A percentile compares a stretch with the other conserved stretches of the same genome.
Conservation (phyloP, 768 basidiomycete genomes). For the Amanita thiersii region DNA sequence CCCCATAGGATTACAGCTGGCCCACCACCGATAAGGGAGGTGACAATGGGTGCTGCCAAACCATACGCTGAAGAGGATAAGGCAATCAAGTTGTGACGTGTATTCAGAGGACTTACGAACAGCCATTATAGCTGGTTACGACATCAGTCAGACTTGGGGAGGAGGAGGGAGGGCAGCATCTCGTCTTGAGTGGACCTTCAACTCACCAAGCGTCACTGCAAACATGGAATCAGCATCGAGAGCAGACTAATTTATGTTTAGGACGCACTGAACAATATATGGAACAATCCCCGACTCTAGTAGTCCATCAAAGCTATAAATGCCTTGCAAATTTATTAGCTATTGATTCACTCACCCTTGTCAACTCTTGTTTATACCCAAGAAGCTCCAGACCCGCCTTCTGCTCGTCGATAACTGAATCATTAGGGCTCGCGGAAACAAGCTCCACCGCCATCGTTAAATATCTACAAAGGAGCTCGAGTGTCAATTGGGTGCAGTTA, state of each 20-base stretch:
- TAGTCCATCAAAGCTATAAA: neutral
- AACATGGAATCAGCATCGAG: constrained; percentile 1
- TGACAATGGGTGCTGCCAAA: constrained; percentile 48
- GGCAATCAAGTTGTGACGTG: neutral
- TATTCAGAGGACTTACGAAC: constrained; percentile 36
- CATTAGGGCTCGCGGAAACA: too few species aligned
- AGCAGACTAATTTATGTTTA: neutral
- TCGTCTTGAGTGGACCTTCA: constrained; percentile 8
- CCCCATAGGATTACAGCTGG: constrained; percentile 54
- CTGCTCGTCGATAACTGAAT: too few species aligned
- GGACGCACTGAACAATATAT: constrained; percentile 46
- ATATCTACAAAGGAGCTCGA: too few species aligned
- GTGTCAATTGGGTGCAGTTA: too few species aligned
- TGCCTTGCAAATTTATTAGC: neutral
- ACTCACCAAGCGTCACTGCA: constrained; percentile 40
- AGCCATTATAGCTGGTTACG: constrained; percentile 44
- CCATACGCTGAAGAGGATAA: constrained; percentile 35
- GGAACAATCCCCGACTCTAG: constrained; percentile 42
- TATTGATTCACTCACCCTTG: constrained; percentile 26
- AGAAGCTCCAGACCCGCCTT: too few species aligned
- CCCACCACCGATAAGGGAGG: constrained; percentile 45
- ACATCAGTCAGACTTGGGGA: neutral
- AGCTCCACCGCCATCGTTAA: too few species aligned
- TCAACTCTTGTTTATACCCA: constrained; percentile 47
- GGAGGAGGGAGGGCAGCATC: constrained; percentile 5